Evolutionary conservation across 2,329 filamentous ascomycete species (phyloP), one percentile per base, ranked within the genome.

Genomic region (Ceratocystis cubensis): DNA sequence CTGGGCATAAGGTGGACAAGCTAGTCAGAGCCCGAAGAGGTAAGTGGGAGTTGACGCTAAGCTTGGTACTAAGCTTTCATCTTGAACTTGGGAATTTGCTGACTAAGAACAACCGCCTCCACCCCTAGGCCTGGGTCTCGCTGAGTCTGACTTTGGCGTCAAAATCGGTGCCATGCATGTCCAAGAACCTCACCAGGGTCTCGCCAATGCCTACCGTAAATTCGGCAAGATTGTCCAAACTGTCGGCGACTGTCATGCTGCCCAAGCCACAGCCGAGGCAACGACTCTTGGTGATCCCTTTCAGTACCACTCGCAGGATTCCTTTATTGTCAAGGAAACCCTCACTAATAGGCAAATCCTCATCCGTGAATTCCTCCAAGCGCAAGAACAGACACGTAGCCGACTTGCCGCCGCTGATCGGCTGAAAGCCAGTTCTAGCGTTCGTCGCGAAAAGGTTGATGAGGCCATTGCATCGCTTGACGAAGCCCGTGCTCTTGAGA

Each of bases 291-390:
- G 91, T 59, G 94, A 99, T 72, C 90, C 94, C 10, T 85, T 99
- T 69, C 89, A 92, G 72, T 96, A 97, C 74, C 91, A 97, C 77
- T 96, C 91, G 57, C 87, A 90, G 67, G 94, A 99, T 75, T 90
- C 94, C 57, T 96, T 96, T 74, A 96, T 97, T 71, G 94, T 97
- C 71, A 99, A 99, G 76, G 94, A 99, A 75, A 96, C 92, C 10
- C 82, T 99, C 69, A 99, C 94, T 3, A 99, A 99, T 78, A 89
- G 94, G 13, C 94, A 99, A 77, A 96, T 99, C 69, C 83, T 99
- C 22, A 88, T 96, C 56, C 91, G 94, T 68, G 94, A 99, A 73
- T 86, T 97, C 68, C 78, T 96, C 30, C 91, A 96, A 76, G 92
- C 94, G 0, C 92, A 97, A 74, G 89, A 96, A 74, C 81, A 81